Percentiles rank a stretch among this genome's conserved stretches.
phyloP scores from a whole-genome alignment of 1,284 basidiomycete genomes.

The Pisolithus thermaeus region DNA sequence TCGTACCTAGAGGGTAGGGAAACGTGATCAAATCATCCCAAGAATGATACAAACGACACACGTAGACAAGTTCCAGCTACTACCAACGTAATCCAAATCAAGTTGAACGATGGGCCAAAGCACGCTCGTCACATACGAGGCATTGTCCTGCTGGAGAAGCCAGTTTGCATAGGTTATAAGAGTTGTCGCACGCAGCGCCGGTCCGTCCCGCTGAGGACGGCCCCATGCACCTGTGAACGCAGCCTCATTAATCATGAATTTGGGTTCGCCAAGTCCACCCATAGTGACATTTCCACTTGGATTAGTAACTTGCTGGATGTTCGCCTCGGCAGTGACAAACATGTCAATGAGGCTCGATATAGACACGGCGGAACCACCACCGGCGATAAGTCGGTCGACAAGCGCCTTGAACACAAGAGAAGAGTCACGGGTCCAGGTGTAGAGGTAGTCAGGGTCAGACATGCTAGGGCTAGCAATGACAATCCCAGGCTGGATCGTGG shows the following conservation, averaged over 20 bases:
- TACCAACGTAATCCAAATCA: conserved; percentile 61
- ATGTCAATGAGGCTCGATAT: conserved; percentile 42
- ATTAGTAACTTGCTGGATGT: conserved; percentile 50
- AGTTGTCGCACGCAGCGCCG: conserved; percentile 63
- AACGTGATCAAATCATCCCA: background rate
- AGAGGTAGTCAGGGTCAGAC: conserved; percentile 46
- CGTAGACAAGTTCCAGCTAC: conserved; percentile 50
- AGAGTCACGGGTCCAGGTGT: conserved; percentile 51
- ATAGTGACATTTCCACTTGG: conserved; percentile 52
- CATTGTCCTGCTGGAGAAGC: conserved; percentile 49
- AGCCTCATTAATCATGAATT: conserved; percentile 44
- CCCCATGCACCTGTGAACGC: conserved; percentile 57
- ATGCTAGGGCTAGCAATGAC: conserved; percentile 53
- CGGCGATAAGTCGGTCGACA: conserved; percentile 42
- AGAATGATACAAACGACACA: conserved; percentile 12
- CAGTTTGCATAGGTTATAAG: conserved; percentile 67
- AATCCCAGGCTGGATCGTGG: conserved; percentile 36
- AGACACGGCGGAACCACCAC: conserved; percentile 30
- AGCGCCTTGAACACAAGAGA: conserved; percentile 47
- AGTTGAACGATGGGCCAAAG: conserved; percentile 68
- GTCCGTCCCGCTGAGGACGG: conserved; percentile 71
- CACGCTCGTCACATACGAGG: conserved; percentile 42
- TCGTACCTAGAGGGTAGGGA: conserved; percentile 39
- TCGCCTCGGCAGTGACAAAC: conserved; percentile 41
- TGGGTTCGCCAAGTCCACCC: conserved; percentile 66